phyloP scores from a whole-genome alignment of 345 rosid species.

The Isatis tinctoria region DNA sequence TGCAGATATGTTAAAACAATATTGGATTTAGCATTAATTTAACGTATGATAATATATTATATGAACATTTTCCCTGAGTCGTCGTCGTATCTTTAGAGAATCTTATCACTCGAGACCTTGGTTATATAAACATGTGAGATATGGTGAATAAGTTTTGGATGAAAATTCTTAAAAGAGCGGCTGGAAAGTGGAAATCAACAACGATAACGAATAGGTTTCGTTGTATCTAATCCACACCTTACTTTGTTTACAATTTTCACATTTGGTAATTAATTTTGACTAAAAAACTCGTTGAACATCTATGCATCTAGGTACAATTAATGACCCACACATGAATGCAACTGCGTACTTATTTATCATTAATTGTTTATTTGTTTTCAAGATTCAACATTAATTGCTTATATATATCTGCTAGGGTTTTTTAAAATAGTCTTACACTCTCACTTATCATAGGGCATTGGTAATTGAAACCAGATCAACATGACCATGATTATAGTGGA shows the following conservation, averaged over 20 bases:
- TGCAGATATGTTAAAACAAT: no score
- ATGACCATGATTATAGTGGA: not conserved
- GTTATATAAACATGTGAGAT: not conserved
- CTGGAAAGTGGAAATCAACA: not conserved
- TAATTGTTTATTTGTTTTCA: not conserved
- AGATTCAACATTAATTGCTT: not conserved
- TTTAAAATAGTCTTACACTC: no score
- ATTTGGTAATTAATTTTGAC: not conserved
- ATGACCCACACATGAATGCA: not conserved
- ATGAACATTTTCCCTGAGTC: not conserved
- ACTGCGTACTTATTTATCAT: not conserved
- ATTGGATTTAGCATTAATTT: no score
- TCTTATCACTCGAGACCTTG: not conserved
- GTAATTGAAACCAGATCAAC: not conserved
- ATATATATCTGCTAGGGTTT: not conserved
- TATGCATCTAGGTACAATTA: conserved; percentile 11
- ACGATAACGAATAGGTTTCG: not conserved
- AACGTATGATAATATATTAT: no score
- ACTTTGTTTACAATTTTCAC: not conserved
- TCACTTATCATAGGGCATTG: no score
- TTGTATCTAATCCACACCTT: not conserved
- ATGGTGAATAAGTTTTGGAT: not conserved
- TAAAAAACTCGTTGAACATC: not conserved
- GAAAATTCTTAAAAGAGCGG: not conserved
- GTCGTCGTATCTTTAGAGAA: not conserved